Base-by-base conservation (phyloP, 805 yeast genomes). In the Monosporozyma unispora region DNA sequence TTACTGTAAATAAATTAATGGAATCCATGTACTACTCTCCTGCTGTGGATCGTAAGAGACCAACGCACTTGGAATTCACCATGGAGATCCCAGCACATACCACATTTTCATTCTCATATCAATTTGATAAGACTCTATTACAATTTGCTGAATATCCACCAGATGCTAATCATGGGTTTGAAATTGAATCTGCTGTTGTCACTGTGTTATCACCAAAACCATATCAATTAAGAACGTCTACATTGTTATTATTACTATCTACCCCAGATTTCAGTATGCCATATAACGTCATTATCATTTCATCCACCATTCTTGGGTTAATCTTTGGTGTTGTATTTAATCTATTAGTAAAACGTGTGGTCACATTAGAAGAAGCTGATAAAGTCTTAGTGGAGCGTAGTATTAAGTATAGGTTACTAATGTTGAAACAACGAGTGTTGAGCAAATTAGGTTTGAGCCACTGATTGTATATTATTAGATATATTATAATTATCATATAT, bases 241-340 rank as follows among this genome's bases (percentile, higher is more conserved):
- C 97, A n/a, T 76, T 90, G 41, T 72, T 93, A 50, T 72, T 93
- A 45, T 80, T 93, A 0, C 73, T 93, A 47, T 96, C 99, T 2
- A 93, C 98, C 0, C 99, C 99, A 0, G 99, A 93, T 69, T 93
- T 93, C 68, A 86, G 96, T 54, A 93, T 93, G 99, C 99, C 99
- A 0, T 93, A 93, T 65, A 93, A 93, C 59, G 99, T 93, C 40
- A 91, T 93, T 52, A 93, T 93, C 44, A 72, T 93, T 53, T 87
- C 98, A 0, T 87, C 96, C 7, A 93, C 99, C 0, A 84, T 89
- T 6, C 84, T 93, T 87, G 88, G 98, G 0, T 70, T 93, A 50
- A 82, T 91, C 0, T 91, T 90, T 69, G 98, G 98, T 8, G 80
- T 91, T 0, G 61, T 90, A 1, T 89, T 82, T 70, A 90, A 91